Evolutionary conservation across 345 rosid genomes (phyloP).

Genomic region (Pistacia integerrima): DNA sequence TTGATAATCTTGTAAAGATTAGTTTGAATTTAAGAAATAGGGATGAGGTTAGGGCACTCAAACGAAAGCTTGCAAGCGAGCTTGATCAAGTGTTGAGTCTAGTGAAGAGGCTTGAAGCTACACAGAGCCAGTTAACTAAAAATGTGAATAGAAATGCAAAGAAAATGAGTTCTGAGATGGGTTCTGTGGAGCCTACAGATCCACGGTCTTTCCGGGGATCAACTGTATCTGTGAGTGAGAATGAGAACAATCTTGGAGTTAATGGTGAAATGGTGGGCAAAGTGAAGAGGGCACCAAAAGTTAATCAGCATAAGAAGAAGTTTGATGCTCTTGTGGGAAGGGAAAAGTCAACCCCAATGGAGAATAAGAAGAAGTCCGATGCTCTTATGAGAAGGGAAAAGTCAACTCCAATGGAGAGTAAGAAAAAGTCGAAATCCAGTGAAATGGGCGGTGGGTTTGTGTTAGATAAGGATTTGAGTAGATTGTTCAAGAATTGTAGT

Average conservation of each 20-base stretch:
- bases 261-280: slow-evolving; percentile 29
- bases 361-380: slow-evolving; percentile 45
- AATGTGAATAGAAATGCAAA: slow-evolving; percentile 9
- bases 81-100: slow-evolving; percentile 57
- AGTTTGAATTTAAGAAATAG: slow-evolving; percentile 38
- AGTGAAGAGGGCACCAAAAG: slow-evolving; percentile 37
- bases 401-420: slow-evolving; percentile 28
- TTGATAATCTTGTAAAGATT: slow-evolving; percentile 45
- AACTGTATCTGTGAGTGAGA: slow-evolving; percentile 31
- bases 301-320: slow-evolving; percentile 28
- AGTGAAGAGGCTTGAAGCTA: slow-evolving; percentile 46
- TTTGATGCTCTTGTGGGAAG: slow-evolving; percentile 24
- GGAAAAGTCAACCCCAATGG: slow-evolving; percentile 31
- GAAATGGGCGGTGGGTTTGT: slow-evolving; percentile 23
- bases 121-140: slow-evolving; percentile 22
- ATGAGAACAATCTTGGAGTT: slow-evolving; percentile 22
- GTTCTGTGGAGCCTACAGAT: slow-evolving; percentile 42
- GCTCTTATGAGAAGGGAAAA: slow-evolving; percentile 29
- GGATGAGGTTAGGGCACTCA: slow-evolving; percentile 39
- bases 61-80: slow-evolving; percentile 55
- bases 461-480: slow-evolving; percentile 40
- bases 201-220: slow-evolving; percentile 23
- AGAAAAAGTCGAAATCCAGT: slow-evolving; percentile 46
- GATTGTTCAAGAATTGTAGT: slow-evolving; percentile 55
- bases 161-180: slow-evolving; percentile 52